These are phyloP conservation scores for Myxozyma neotropica DNA, from an alignment of 805 yeast genomes.

Conservation along the genomic window DNA sequence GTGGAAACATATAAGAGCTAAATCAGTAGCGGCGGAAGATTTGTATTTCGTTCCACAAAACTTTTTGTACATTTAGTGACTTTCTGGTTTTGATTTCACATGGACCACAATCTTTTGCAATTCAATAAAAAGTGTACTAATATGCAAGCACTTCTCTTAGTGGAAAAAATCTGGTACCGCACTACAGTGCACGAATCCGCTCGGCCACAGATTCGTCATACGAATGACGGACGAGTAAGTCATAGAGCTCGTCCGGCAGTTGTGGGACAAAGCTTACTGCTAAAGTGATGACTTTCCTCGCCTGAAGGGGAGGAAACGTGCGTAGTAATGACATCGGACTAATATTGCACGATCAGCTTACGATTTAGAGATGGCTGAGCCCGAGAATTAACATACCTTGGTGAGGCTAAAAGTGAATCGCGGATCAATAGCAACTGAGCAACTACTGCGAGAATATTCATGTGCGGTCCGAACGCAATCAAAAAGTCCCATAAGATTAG, in stretches of 20 bases:
- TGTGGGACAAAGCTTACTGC: constrained; percentile 79
- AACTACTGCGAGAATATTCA: constrained; percentile 80
- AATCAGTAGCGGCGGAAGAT: no score
- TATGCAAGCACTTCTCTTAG: no score
- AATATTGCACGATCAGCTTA: no score
- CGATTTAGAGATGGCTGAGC: no score
- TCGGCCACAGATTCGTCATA: constrained; percentile 50
- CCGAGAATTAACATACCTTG: constrained; percentile 39
- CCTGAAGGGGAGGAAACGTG: constrained; percentile 70
- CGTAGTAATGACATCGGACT: constrained; percentile 74
- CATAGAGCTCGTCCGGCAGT: constrained; percentile 68
- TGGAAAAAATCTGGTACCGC: no score
- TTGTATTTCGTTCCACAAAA: no score
- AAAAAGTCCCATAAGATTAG: constrained; percentile 85
- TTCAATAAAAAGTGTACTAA: no score
- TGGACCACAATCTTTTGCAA: no score
- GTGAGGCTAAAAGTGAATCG: constrained; percentile 57
- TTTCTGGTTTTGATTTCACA: no score
- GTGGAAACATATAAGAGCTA: no score
- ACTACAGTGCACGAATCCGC: constrained; percentile 13
- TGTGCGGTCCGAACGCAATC: constrained; percentile 87
- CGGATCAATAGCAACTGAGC: constrained; percentile 79
- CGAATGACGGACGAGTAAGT: constrained; percentile 63
- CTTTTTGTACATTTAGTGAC: no score
- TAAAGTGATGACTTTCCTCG: constrained; percentile 72